Conservation (phyloP, 306 rosid species). For the Vicia sativa region DNA sequence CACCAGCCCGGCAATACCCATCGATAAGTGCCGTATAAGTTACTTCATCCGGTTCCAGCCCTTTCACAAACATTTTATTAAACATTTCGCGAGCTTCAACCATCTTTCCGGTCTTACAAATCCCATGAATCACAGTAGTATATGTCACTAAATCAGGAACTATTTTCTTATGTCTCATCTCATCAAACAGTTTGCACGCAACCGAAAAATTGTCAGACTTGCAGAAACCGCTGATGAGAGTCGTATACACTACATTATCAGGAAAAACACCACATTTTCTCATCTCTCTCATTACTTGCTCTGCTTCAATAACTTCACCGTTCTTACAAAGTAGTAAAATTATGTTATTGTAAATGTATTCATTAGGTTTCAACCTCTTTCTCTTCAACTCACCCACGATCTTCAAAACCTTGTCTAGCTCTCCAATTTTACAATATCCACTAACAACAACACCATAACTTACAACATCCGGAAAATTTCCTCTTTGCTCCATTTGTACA, state of each 20-base stretch:
- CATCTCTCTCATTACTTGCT: slow-evolving; percentile 68
- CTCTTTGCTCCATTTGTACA: slow-evolving; percentile 69
- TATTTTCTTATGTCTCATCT: slow-evolving; percentile 61
- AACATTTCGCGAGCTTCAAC: slow-evolving; percentile 61
- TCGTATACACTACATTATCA: slow-evolving; percentile 79
- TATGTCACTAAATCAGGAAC: slow-evolving; percentile 67
- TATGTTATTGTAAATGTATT: slow-evolving; percentile 64
- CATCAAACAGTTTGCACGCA: slow-evolving; percentile 60
- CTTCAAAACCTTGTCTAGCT: slow-evolving; percentile 63
- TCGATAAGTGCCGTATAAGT: slow-evolving; percentile 73
- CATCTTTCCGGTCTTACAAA: slow-evolving; percentile 68
- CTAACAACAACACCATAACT: slow-evolving; percentile 75
- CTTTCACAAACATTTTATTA: slow-evolving; percentile 58
- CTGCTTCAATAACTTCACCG: slow-evolving; percentile 63
- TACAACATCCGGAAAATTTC: slow-evolving; percentile 69
- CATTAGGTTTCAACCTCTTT: slow-evolving; percentile 64
- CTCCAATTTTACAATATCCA: slow-evolving; percentile 65
- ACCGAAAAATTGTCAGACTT: slow-evolving; percentile 61
- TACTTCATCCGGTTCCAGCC: slow-evolving; percentile 81
- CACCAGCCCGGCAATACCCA: slow-evolving; percentile 82
- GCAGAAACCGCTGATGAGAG: slow-evolving; percentile 70
- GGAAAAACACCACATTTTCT: slow-evolving; percentile 51
- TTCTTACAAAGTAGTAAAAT: slow-evolving; percentile 61
- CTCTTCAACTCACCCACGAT: slow-evolving; percentile 70
- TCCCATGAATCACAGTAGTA: slow-evolving; percentile 72